These are phyloP conservation scores for Kodamaea suecica DNA, from an alignment of 1,139 yeast genomes.

Conservation along the genomic window DNA sequence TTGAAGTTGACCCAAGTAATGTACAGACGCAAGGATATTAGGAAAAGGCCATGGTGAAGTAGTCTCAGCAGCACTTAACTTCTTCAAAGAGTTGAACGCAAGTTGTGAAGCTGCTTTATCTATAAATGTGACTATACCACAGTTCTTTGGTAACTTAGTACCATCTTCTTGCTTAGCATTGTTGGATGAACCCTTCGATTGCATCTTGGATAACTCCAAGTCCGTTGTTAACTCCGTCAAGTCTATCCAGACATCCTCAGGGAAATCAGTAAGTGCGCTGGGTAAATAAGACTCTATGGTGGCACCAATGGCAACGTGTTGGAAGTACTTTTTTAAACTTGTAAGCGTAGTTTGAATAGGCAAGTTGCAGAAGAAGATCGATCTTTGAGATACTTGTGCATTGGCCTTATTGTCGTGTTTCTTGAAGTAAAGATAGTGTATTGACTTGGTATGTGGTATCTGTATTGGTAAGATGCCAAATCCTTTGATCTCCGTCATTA, in stretches of 20 bases:
- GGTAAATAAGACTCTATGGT: conserved; percentile 50
- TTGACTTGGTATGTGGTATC: conserved; percentile 29
- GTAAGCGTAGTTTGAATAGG: conserved; percentile 60
- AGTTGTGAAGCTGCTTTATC: conserved; percentile 72
- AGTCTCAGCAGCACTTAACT: conserved; percentile 28
- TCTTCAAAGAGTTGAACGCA: conserved; percentile 61
- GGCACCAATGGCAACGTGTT: conserved; percentile 57
- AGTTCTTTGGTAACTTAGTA: conserved; percentile 61
- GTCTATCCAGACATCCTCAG: conserved; percentile 56
- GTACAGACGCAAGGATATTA: conserved; percentile 22
- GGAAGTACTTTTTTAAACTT: conserved; percentile 56
- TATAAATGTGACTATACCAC: conserved; percentile 70
- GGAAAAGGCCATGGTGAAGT: conserved; percentile 31
- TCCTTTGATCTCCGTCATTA: conserved; percentile 49
- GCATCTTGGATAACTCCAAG: conserved; percentile 34
- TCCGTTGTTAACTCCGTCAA: conserved; percentile 60
- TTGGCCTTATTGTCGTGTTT: conserved; percentile 53
- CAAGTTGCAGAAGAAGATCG: conserved; percentile 72
- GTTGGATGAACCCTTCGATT: too few species aligned
- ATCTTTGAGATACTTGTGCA: conserved; percentile 30
- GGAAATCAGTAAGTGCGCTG: conserved; percentile 37
- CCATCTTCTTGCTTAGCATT: conserved; percentile 12
- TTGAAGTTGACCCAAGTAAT: conserved; percentile 26
- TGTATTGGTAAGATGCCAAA: conserved; percentile 50
- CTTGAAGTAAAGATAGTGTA: conserved; percentile 57